These are phyloP conservation scores for Spiraea crenata DNA, from an alignment of 331 rosid genomes.

Conservation along the genomic window DNA sequence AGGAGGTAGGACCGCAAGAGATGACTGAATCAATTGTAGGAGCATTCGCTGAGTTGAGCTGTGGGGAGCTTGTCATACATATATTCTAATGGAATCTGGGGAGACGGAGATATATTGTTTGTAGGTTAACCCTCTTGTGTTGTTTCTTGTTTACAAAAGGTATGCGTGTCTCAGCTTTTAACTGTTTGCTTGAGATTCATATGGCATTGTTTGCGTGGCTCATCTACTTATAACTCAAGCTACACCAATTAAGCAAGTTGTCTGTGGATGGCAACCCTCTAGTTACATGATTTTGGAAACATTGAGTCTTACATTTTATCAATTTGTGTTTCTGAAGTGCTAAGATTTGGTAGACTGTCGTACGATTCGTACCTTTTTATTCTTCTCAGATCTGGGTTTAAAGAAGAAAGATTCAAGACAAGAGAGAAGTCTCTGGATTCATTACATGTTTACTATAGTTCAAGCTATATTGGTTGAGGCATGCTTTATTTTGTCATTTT, in stretches of 20 bases:
- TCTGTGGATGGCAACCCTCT: neutral
- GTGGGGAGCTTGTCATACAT: neutral
- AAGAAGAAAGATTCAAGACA: no score
- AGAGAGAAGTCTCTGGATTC: no score
- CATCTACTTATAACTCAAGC: neutral
- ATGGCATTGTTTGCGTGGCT: neutral
- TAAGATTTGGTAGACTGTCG: neutral
- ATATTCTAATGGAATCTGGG: neutral
- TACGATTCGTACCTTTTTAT: neutral
- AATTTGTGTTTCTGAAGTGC: neutral
- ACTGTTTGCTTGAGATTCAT: neutral
- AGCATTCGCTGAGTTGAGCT: neutral
- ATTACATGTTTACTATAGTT: neutral
- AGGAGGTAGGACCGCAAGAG: neutral
- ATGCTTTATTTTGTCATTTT: conserved; percentile 14
- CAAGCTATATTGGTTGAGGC: conserved; percentile 13
- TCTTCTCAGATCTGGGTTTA: no score
- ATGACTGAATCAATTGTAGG: neutral
- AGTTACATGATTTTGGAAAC: neutral
- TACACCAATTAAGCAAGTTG: neutral
- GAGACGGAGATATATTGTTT: neutral
- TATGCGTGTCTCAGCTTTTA: neutral
- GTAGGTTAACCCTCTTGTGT: neutral
- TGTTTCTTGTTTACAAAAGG: neutral
- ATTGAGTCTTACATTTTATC: neutral